Evolutionary conservation across 805 yeast genomes (phyloP), one percentile per base, ranked within the genome.

Genomic region (Brettanomyces naardenensis): DNA sequence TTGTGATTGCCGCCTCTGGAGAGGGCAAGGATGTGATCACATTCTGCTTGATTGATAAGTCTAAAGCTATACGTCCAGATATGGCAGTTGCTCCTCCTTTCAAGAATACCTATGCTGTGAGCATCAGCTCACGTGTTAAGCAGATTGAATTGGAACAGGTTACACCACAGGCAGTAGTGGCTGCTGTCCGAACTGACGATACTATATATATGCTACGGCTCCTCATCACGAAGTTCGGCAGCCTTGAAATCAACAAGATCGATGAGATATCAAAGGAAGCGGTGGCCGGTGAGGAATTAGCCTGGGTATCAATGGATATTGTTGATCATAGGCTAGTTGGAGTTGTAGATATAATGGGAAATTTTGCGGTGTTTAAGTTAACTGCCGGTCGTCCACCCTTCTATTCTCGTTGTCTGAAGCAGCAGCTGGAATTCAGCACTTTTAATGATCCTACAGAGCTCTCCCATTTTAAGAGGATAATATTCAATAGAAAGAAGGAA

Each of bases 391-490:
- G 39, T 18, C 31, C 31, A 19, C 6, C 17, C n/a, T 31, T 20
- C 18, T 31, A 31, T 18, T 31, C 19, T 18, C 14, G 15, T 13
- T 31, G 34, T 31, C n/a, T 13, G n/a, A 34, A 39, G 14, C 7
- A 42, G 1, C 29, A 37, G 7, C 33, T 44, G n/a, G 31, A 38
- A 6, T 33, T 20, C 28, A 31, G 33, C 4, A 45, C 62, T 6
- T 53, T 65, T 9, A 52, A 60, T 35, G 75, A 74, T 42, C 64
- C 70, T 0, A 59, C 58, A 2, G 84, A 77, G 38, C 45, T 78
- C 1, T 78, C 86, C 0, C 61, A 63, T 23, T 78, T 80, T 68
- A 77, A 71, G 42, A 63, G 63, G 40, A 55, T 77, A 1, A 43
- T 52, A 3, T 77, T 82, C 80, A 54, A 71, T 0, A 45, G 53